Evolutionary conservation across 2,329 filamentous ascomycete genomes (phyloP), one percentile per base, ranked within the genome.

Genomic region (Paraphoma sp.): DNA sequence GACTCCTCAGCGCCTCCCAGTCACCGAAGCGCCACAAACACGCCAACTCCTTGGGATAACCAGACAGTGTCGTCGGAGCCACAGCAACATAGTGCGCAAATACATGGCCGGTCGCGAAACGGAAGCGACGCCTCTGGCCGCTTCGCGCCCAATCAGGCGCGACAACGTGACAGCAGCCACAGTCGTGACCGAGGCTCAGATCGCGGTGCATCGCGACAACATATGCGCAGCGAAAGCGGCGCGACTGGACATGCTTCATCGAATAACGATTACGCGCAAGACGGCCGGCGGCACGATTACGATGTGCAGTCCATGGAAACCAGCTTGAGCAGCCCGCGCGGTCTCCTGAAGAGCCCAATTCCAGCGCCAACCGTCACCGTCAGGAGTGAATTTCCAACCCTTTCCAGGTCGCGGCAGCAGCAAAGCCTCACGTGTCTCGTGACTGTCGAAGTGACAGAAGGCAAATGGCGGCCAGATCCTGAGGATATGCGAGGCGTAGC

Each of bases 271-370:
- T 97, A 96, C 71, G 85, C 88, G 2, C 87, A 87, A 14, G 87
- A 91, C 68, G 86, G 86, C 38, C 87, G 93, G 67, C 89, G 90
- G 53, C 93, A 97, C 72, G 94, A 98, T 73, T 98, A 97, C 71
- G 95, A 98, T 72, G 87, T 97, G 14, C 94, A 98, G 75, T 93
- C 93, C 3, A 97, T 97, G 92, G 94, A 97, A 76, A 92, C 91
- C 0, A 90, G 88, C 33, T 83, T 96, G 16, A 86, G 86, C 62
- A 93, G 88, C 76, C 90, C 92, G 6, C 88, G 90, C 38, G 79
- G 81, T 49, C 74, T 89, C 17, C 84, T 87, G 9, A 91, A 89
- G 68, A 97, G 96, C 66, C 92, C 93, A 0, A 97, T 98, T 56
- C 93, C 95, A 1, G 82, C 93, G 6, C 95, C 95, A 0, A 90